These are phyloP conservation scores for Candida orba DNA, from an alignment of 805 yeast genomes.

Conservation along the genomic window DNA sequence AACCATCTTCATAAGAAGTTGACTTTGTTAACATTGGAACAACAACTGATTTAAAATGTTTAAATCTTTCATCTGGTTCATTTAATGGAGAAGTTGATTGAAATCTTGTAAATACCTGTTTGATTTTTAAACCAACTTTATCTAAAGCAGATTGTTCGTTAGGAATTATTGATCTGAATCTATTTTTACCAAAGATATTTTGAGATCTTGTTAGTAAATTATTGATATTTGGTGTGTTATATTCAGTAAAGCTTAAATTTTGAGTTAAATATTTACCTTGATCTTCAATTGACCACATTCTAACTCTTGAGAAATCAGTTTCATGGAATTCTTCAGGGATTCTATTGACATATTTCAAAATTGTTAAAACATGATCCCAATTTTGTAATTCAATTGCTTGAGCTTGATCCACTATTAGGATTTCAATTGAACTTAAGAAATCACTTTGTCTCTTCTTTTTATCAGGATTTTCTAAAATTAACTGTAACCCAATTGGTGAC, in stretches of 20 bases:
- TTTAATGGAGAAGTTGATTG: slow-evolving; percentile 44
- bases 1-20: slow-evolving; percentile 62
- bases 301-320: slow-evolving; percentile 84
- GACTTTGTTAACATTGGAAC: slow-evolving; percentile 63
- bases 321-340: slow-evolving; percentile 75
- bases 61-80: slow-evolving; percentile 81
- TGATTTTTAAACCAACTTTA: slow-evolving; percentile 57
- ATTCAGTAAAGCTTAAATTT: slow-evolving; percentile 68
- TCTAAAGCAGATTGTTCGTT: slow-evolving; percentile 50
- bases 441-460: slow-evolving; percentile 60
- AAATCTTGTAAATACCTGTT: slow-evolving; percentile 67
- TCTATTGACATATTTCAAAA: slow-evolving; percentile 62
- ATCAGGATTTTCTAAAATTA: slow-evolving; percentile 64
- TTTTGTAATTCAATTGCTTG: slow-evolving; percentile 88
- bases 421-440: slow-evolving; percentile 83
- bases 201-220: slow-evolving; percentile 43
- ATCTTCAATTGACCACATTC: slow-evolving; percentile 90
- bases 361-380: slow-evolving; percentile 72
- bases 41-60: slow-evolving; percentile 64
- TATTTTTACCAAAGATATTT: slow-evolving; percentile 55
- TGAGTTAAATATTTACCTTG: slow-evolving; percentile 70
- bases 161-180: slow-evolving; percentile 41
- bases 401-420: slow-evolving; percentile 72
- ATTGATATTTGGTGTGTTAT: slow-evolving; percentile 74
- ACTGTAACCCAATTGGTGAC: slow-evolving; percentile 82